Percentiles rank a stretch among this genome's conserved stretches.
These are phyloP conservation scores for Populus hybrid DNA, from an alignment of 441 rosid genomes.

Conservation along the genomic window DNA sequence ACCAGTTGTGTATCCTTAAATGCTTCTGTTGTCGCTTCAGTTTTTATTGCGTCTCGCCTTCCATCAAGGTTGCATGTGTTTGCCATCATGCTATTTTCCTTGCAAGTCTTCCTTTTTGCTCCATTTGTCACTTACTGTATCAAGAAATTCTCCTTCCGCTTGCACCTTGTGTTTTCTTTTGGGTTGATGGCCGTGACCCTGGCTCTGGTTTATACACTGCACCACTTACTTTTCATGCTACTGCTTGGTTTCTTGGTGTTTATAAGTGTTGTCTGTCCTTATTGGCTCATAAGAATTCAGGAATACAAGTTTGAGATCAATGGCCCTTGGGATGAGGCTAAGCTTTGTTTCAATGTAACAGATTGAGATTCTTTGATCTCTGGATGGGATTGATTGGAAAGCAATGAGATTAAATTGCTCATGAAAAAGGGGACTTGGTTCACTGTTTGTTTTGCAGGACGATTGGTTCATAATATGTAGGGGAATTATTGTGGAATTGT, in stretches of 20 bases:
- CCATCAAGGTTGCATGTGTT: constrained; percentile 75
- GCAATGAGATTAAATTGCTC: background rate
- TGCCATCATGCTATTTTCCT: constrained; percentile 76
- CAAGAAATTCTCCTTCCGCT: constrained; percentile 55
- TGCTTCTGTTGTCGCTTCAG: constrained; percentile 80
- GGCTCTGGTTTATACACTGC: constrained; percentile 46
- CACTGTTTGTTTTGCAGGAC: background rate
- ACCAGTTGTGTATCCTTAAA: constrained; percentile 71
- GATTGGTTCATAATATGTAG: background rate
- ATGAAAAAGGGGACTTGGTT: too few species aligned
- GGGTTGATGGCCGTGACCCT: constrained; percentile 55
- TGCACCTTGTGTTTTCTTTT: constrained; percentile 63
- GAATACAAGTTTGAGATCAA: constrained; percentile 90
- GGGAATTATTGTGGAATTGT: background rate
- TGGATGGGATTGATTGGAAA: background rate
- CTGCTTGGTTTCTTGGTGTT: constrained; percentile 55
- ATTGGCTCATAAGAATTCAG: constrained; percentile 77
- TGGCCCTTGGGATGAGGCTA: constrained; percentile 96
- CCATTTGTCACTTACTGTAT: constrained; percentile 72
- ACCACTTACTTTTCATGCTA: constrained; percentile 47
- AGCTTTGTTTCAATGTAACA: constrained; percentile 70
- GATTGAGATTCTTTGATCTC: constrained; percentile 37
- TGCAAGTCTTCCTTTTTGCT: constrained; percentile 76
- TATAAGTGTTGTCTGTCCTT: constrained; percentile 72
- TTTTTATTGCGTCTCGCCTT: constrained; percentile 70